Evolutionary conservation across 2,329 filamentous ascomycete species (phyloP), one percentile per base, ranked within the genome.

Genomic region (Trichocomaceae sp.): DNA sequence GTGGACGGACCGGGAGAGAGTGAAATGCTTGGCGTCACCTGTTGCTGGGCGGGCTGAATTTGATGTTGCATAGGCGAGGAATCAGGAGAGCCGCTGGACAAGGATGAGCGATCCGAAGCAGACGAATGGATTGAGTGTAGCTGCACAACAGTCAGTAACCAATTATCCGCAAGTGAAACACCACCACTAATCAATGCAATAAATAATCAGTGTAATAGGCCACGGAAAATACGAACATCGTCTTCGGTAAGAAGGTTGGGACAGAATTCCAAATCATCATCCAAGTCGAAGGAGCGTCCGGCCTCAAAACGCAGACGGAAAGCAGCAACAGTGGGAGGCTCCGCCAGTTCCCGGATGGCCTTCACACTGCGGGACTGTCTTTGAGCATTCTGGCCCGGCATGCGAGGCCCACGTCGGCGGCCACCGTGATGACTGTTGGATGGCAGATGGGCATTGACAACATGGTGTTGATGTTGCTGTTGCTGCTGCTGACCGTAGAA

Each of bases 211-310:
- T 12, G 6, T 42, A 12, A 5, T 20, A 17, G 13, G 10, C n/a
- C 7, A 8, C 17, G 13, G 47, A 26, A 22, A 42, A 42, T 60
- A 74, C 73, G 67, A 84, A 96, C 90, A 83, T 96, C 90, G 74
- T 83, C 90, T 75, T 96, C 91, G 35, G 90, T 95, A 77, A 97
- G 79, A 63, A 97, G 82, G 70, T 86, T 85, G 60, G 92, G 92
- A 75, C 91, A 96, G 74, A 97, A 97, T 73, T 96, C 87, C 75
- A 96, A 81, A 71, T 97, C 92, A 70, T 97, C 92, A 67, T 96
- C 92, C 59, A 97, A 81, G 64, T 97, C 92, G 67, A 97, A 97
- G 9, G 91, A 96, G 57, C 90, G 84, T 57, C 88, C 90, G 60
- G 90, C 88, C 76, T 97, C 91, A 64, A 95, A 95, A 68, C 90